Evolutionary conservation across 2,329 filamentous ascomycete species (phyloP), one percentile per base, ranked within the genome.

Genomic region (Aspergillus arachidicola): DNA sequence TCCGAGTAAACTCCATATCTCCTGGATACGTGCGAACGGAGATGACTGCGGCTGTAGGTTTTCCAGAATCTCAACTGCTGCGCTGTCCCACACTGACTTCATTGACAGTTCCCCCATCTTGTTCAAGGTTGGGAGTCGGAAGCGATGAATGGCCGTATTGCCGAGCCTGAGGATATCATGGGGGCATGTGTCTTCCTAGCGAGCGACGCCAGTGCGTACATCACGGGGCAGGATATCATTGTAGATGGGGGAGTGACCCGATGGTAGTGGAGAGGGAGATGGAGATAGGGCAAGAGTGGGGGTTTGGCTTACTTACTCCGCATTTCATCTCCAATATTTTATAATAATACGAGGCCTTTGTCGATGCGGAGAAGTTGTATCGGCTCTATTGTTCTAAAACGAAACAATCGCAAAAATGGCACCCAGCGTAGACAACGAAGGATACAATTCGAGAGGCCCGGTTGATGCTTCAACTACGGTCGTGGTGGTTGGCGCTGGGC

Each of bases 121-220:
- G 38, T 19, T 7, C 38, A n/a, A n/a, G 16, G 38, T n/a, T 41
- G 38, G 38, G 38, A 41, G 38, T 41, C 9, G 16, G 38, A 41
- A 41, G 38, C 38, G 16, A 41, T 41, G 38, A 41, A 41, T 41
- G 38, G 38, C 1, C 38, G 38, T 9, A n/a, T 41, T 6, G 38
- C 38, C n/a, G 38, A 41, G 38, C 38, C 38, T 0, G 38, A 41
- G 19, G 38, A 41, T n/a, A 41, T 41, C 34, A 80, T 79, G 69
- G 82, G 82, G 12, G 81, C 79, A 0, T 82, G 80, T 67, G 78
- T 84, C 1, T 84, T 83, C 57, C 64, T 84, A 48, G 82, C 81
- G 1, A 81, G 81, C 55, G 81, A 84, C 67, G 82, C 81, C 0
- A 83, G 81, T 66, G 72, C 68, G 66, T 83, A 78, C 64, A 80